Evolutionary conservation across 2,329 filamentous ascomycete genomes (phyloP), one percentile per base, ranked within the genome.

Genomic region (Periconia sp.): DNA sequence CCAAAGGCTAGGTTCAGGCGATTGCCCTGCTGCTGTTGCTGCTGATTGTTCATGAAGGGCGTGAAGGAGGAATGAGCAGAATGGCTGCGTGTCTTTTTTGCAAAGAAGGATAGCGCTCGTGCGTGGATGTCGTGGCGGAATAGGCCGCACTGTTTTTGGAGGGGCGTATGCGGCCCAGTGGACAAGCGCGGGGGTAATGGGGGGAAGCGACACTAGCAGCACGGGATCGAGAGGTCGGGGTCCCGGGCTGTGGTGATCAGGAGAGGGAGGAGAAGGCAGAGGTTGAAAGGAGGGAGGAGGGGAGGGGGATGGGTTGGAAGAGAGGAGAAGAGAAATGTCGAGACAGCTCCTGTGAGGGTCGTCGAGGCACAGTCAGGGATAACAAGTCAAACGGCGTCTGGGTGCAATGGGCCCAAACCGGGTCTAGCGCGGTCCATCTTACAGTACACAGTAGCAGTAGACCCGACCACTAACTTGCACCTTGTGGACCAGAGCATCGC

Each of bases 1-100:
- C 76, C 77, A 69, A 81, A 81, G 73, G 80, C 80, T 59, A 81
- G 76, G 59, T 81, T 78, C 57, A 81, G 75, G 55, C 78, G 77
- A 60, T 80, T 80, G 45, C 63, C 61, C 58, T 68, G 69, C 64
- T 73, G 70, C 49, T 79, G 23, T 27, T 27, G 23, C 63, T 73
- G 70, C 49, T 72, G 63, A 59, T 70, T 71, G 62, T 66, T 73
- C 70, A 73, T 74, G 20, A 52, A 61, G 68, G 55, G 52, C 48
- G 54, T 45, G 46, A 17, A 35, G 15, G 41, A 17, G 10, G 33
- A 49, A 55, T 41, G 50, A 52, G 30, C 53, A 49, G 45, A 18
- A 40, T 14, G 31, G 43, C 23, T 48, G 54, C 47, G 23, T 23
- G 23, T 52, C 48, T 48, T 27, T 27, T 27, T 27, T 27, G 23